These are phyloP conservation scores for Aspergillus fructus DNA, from an alignment of 2,329 filamentous ascomycete genomes.

Conservation along the genomic window DNA sequence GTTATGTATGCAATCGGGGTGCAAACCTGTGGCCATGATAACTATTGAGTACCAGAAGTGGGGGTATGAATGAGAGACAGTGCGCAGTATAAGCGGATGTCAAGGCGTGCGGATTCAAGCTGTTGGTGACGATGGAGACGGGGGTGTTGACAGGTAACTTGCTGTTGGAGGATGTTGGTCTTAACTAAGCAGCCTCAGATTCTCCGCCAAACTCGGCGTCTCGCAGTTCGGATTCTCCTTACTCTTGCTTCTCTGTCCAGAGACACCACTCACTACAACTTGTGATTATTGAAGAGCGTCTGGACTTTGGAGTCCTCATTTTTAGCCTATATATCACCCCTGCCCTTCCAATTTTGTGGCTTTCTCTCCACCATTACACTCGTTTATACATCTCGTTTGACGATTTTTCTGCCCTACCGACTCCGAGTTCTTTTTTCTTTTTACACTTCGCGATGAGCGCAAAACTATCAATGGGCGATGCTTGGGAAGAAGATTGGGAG, in stretches of 20 bases:
- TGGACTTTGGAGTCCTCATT: not conserved
- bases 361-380: not conserved
- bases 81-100: not conserved
- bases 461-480: constrained; percentile 58
- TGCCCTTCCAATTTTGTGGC: not conserved
- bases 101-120: not conserved
- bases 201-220: constrained; percentile 9
- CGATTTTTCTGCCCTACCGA: constrained; percentile 10
- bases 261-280: not conserved
- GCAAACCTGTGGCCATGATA: constrained; percentile 26
- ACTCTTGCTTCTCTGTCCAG: not conserved
- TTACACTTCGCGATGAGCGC: constrained; percentile 33
- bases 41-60: not conserved
- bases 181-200: constrained; percentile 15
- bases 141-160: not conserved
- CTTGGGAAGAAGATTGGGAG: constrained; percentile 95
- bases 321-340: constrained; percentile 1
- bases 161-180: not conserved
- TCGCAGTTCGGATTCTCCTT: not conserved
- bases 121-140: not conserved
- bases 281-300: not conserved
- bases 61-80: not conserved
- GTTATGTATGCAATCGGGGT: not conserved
- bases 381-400: constrained; percentile 1
- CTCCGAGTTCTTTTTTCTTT: not conserved